Evolutionary conservation across 768 basidiomycete species (phyloP), one percentile per base, ranked within the genome.

Genomic region (Tremella yokohamensis): DNA sequence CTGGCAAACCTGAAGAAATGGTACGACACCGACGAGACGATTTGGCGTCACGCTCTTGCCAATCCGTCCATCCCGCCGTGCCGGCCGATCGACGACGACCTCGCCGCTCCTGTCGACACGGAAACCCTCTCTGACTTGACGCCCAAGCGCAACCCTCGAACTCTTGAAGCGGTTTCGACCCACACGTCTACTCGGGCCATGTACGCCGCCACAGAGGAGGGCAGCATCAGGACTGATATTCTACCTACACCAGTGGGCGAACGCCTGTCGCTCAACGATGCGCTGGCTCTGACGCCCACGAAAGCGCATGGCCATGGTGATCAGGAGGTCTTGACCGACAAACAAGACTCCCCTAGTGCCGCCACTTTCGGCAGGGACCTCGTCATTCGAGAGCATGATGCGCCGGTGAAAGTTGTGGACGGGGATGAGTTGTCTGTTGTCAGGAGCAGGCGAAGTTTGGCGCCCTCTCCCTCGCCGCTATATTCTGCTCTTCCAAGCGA

Each of bases 11-110:
- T 97, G 53, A 73, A 67, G 39, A 82, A 82, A 63, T 98, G 91
- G 90, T 82, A 82, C 61, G 78, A 82, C 56, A 76, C 91, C 61
- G 93, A 98, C 76, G 70, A 75, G 54, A 80, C 82, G 61, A 89
- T 98, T 60, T 76, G 74, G 74, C 52, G 53, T 42, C 44, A 65
- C 50, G 69, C 64, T 63, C 20, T 37, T 6, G 42, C n/a, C 6
- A n/a, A 45, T 45, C 42, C 42, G 4, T 4, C 7, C 15, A 45
- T n/a, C 15, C 29, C 29, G 29, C 29, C 29, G 4, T 34, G 29
- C 11, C 29, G 11, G 29, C 29, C 29, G 29, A 45, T 45, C 42
- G 6, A n/a, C n/a, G 42, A 45, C 42, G 42, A 45, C 22, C 15
- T 45, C 6, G 7, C n/a, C 22, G n/a, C 42, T 6, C 6, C 15